These are phyloP conservation scores for Rhodamnia argentea DNA, from an alignment of 345 rosid species.

Conservation along the genomic window DNA sequence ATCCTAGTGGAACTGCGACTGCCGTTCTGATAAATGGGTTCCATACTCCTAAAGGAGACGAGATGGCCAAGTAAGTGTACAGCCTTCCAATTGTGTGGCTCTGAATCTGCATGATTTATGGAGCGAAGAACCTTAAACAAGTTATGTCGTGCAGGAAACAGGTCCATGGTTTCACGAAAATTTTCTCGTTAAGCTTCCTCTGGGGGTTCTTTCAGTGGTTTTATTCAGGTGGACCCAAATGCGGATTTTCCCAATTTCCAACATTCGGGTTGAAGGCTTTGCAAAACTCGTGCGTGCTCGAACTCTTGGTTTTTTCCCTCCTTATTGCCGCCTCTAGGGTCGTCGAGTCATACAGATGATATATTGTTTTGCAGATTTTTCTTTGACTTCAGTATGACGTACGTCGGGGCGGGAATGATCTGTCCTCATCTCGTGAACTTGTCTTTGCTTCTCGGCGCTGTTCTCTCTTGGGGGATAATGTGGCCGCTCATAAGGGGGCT, in stretches of 20 bases:
- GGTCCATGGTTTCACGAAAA: constrained; percentile 31
- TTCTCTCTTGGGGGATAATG: constrained; percentile 40
- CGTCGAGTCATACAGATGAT: neutral
- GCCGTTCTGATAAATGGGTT: constrained; percentile 48
- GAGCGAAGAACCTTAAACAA: neutral
- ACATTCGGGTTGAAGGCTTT: constrained; percentile 35
- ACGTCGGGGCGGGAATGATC: constrained; percentile 42
- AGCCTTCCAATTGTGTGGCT: neutral
- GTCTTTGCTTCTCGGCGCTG: constrained; percentile 40
- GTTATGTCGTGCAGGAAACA: constrained; percentile 27
- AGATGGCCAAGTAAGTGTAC: constrained; percentile 25
- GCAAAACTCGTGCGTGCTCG: constrained; percentile 22
- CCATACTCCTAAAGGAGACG: constrained; percentile 30
- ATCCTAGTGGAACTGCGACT: constrained; percentile 47
- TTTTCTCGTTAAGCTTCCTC: constrained; percentile 28
- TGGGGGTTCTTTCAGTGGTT: constrained; percentile 52
- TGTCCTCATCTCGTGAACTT: constrained; percentile 41
- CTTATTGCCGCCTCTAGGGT: neutral
- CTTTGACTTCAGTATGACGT: constrained; percentile 40
- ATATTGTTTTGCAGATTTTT: constrained; percentile 21
- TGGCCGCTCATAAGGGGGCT: constrained; percentile 30
- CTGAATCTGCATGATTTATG: neutral
- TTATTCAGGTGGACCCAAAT: constrained; percentile 23
- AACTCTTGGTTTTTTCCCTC: neutral
- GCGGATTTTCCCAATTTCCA: constrained; percentile 42